phyloP scores from a whole-genome alignment of 1,139 yeast genomes.

The Saccharomyces hybrid region DNA sequence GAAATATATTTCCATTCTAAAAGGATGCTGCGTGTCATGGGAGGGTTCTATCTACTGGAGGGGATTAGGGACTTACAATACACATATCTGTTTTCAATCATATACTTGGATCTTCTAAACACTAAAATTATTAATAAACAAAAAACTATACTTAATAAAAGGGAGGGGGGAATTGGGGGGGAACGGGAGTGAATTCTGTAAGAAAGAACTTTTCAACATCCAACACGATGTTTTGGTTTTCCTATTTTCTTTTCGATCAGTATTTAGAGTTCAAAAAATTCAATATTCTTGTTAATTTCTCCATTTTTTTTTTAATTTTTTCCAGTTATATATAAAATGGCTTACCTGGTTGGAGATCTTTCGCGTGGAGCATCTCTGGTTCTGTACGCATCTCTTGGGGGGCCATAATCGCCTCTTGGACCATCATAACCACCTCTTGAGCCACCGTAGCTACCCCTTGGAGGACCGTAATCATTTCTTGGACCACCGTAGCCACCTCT shows the following conservation, averaged over 20 bases:
- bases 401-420: slow-evolving; percentile 28
- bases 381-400: slow-evolving; percentile 29
- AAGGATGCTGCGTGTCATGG: neutral
- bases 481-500: slow-evolving; percentile 34
- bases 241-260: neutral
- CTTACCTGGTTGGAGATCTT: slow-evolving; percentile 52
- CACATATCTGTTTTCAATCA: neutral
- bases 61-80: neutral
- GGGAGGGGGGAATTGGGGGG: neutral
- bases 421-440: slow-evolving; percentile 31
- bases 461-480: slow-evolving; percentile 32
- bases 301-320: neutral
- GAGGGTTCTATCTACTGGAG: neutral
- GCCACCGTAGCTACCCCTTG: slow-evolving; percentile 32
- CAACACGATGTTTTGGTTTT: neutral
- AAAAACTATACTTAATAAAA: slow-evolving; percentile 1
- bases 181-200: neutral
- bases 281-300: neutral
- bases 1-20: neutral
- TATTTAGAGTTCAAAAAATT: neutral
- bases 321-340: neutral
- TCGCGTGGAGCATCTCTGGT: slow-evolving; percentile 44
- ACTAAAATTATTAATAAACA: neutral
- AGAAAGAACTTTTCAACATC: neutral
- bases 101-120: neutral